Conservation (phyloP, 1,284 basidiomycete species). For the Boletus subluridellus region DNA sequence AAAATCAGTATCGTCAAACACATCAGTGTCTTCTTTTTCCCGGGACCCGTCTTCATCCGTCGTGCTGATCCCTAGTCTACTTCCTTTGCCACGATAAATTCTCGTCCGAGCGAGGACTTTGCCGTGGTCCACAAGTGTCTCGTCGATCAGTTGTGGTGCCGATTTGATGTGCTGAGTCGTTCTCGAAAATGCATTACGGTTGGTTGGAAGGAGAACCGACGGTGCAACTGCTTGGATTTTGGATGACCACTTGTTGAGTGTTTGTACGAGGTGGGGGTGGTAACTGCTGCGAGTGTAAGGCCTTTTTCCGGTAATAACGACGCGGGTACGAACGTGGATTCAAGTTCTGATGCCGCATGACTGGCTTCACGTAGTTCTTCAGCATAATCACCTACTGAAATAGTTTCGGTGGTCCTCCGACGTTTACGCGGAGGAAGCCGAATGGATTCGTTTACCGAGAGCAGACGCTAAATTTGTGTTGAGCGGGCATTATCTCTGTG, state of each 20-base stretch:
- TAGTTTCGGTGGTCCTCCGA: conserved; percentile 37
- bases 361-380: conserved; percentile 46
- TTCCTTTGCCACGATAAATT: conserved; percentile 45
- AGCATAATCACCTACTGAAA: conserved; percentile 7
- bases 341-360: conserved; percentile 46
- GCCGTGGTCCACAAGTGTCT: conserved; percentile 54
- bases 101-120: conserved; percentile 61
- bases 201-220: conserved; percentile 66
- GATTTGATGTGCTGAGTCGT: conserved; percentile 52
- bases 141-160: conserved; percentile 70
- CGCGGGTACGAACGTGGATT: conserved; percentile 49
- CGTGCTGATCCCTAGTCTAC: conserved; percentile 38
- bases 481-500: conserved; percentile 12
- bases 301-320: conserved; percentile 1
- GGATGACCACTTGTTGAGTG: conserved; percentile 86
- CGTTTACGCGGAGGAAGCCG: conserved; percentile 58
- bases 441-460: conserved; percentile 47
- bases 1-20: conserved; percentile 88
- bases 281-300: conserved; percentile 40
- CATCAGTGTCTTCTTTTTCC: conserved; percentile 46
- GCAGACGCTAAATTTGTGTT: conserved; percentile 39
- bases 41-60: conserved; percentile 25
- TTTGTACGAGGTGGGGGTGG: conserved; percentile 69
- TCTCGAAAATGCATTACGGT: conserved; percentile 60
- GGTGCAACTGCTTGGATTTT: conserved; percentile 90